phyloP scores from a whole-genome alignment of 768 basidiomycete genomes.

The Auricularia auricula-judae region DNA sequence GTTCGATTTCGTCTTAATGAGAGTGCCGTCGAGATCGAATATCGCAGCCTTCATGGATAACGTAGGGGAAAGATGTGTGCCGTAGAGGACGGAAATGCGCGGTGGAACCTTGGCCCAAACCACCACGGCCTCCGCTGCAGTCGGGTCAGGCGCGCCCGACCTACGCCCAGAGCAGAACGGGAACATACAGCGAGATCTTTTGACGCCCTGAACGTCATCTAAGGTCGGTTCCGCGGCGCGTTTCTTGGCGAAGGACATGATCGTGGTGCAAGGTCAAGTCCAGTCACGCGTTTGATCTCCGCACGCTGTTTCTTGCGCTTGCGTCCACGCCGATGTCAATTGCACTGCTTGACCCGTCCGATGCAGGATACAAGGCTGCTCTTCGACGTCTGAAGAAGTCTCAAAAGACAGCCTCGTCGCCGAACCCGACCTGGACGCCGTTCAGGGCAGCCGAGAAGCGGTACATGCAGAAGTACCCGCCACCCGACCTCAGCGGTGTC shows the following conservation, averaged over 20 bases:
- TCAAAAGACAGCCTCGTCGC: slow-evolving; percentile 1
- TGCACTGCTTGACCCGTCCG: background rate
- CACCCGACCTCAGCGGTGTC: slow-evolving; percentile 57
- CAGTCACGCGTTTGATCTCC: too few relatives aligned
- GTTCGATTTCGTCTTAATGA: slow-evolving; percentile 41
- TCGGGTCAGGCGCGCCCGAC: background rate
- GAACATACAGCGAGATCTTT: too few relatives aligned
- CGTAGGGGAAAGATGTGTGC: background rate
- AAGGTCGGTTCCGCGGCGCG: too few relatives aligned
- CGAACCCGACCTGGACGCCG: slow-evolving; percentile 53
- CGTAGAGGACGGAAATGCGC: background rate
- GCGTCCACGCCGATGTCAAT: background rate
- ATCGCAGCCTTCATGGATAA: slow-evolving; percentile 51
- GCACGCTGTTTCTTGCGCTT: too few relatives aligned
- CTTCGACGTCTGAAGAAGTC: background rate
- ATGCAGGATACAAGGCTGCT: background rate
- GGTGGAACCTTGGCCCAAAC: background rate
- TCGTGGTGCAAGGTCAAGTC: too few relatives aligned
- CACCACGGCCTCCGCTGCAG: background rate
- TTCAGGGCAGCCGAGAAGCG: slow-evolving; percentile 72
- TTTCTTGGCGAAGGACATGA: too few relatives aligned
- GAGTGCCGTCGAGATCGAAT: slow-evolving; percentile 81
- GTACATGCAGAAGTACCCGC: slow-evolving; percentile 71
- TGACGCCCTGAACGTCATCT: too few relatives aligned
- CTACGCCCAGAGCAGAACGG: too few relatives aligned